Conservation (phyloP, 306 rosid species). For the Medicago lupulina region DNA sequence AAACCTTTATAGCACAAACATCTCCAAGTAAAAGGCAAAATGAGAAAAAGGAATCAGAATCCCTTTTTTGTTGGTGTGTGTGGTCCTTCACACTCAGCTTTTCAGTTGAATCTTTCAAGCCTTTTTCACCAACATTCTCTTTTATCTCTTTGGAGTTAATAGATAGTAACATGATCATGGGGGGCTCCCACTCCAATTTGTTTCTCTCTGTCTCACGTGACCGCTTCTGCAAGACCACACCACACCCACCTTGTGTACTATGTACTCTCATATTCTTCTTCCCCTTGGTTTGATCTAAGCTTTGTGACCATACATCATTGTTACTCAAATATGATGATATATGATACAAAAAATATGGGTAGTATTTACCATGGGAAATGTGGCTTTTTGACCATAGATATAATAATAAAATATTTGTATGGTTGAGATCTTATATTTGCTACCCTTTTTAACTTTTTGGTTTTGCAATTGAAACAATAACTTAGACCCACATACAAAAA, state of each 20-base stretch:
- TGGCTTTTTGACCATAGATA: too few relatives aligned
- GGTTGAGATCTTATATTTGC: too few relatives aligned
- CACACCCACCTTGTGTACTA: neutral
- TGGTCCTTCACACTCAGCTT: conserved; percentile 38
- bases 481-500: too few relatives aligned
- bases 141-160: conserved; percentile 12
- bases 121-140: conserved; percentile 59
- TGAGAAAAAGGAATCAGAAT: conserved; percentile 57
- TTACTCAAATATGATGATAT: conserved; percentile 15
- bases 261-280: conserved; percentile 36
- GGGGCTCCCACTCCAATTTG: conserved; percentile 26
- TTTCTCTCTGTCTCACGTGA: conserved; percentile 38
- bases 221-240: conserved; percentile 10
- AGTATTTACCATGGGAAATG: too few relatives aligned
- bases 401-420: too few relatives aligned
- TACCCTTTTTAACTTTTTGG: too few relatives aligned
- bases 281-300: conserved; percentile 3
- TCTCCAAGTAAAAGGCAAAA: conserved; percentile 28
- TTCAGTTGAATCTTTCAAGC: conserved; percentile 45
- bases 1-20: conserved; percentile 40
- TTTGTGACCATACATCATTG: neutral
- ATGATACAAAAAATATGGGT: neutral
- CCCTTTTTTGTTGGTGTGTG: conserved; percentile 41
- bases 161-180: neutral
- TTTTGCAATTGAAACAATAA: too few relatives aligned